phyloP scores from a whole-genome alignment of 352 stramenopile species.

The Pythium chondricola region DNA sequence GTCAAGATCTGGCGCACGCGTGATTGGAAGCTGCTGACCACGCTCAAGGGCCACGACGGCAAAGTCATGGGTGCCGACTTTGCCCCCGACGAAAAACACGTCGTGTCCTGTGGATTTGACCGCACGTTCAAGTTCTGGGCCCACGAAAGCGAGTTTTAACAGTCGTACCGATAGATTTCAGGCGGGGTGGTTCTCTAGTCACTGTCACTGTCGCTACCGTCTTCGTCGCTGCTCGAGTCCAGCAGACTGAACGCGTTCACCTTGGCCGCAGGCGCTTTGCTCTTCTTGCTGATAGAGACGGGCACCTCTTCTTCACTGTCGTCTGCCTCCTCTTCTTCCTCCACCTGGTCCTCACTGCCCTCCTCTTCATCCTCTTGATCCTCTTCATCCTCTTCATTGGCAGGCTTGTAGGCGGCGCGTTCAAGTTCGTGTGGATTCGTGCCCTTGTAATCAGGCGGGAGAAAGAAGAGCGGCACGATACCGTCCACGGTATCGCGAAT shows the following conservation, averaged over 20 bases:
- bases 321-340: conserved; percentile 1
- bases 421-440: conserved; percentile 31
- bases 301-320: conserved; percentile 3
- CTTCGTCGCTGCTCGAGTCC: conserved; percentile 21
- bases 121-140: conserved; percentile 92
- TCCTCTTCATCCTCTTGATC: conserved; percentile 18
- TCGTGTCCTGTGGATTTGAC: conserved; percentile 88
- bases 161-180: background rate
- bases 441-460: conserved; percentile 66
- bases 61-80: conserved; percentile 95
- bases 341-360: background rate
- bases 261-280: too few relatives aligned
- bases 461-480: conserved; percentile 76
- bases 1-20: conserved; percentile 93
- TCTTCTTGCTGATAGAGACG: background rate
- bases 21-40: conserved; percentile 89
- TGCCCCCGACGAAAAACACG: conserved; percentile 79
- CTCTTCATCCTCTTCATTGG: conserved; percentile 11
- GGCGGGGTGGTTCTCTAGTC: conserved; percentile 8
- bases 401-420: conserved; percentile 24
- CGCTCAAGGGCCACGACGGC: conserved; percentile 90
- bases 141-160: conserved; percentile 86
- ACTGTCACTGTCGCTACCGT: conserved; percentile 14
- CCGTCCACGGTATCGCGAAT: conserved; percentile 77
- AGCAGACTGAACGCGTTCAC: conserved; percentile 22